Conservation (phyloP, 1,284 basidiomycete genomes). For the Tremellales sp. region DNA sequence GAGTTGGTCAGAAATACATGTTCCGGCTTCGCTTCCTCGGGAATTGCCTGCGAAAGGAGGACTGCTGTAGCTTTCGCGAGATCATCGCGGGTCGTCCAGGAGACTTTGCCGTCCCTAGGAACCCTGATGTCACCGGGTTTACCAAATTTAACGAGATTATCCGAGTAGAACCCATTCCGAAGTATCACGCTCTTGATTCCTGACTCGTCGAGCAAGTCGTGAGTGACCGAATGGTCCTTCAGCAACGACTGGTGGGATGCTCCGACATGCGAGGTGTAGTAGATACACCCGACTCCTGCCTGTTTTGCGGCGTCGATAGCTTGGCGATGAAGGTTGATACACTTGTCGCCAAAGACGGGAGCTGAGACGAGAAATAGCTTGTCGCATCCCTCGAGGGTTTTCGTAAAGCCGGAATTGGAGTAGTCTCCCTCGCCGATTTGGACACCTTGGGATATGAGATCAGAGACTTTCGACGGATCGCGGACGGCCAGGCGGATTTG, state of each 20-base stretch:
- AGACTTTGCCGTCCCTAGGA: conserved; percentile 13
- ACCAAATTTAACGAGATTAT: conserved; percentile 7
- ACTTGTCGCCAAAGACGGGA: conserved; percentile 26
- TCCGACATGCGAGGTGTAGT: conserved; percentile 50
- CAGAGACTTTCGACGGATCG: conserved; percentile 41
- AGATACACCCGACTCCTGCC: conserved; percentile 43
- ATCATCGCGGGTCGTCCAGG: conserved; percentile 12
- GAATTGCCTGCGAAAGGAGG: conserved; percentile 3
- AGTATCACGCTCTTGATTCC: conserved; percentile 48
- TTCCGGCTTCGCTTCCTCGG: not conserved
- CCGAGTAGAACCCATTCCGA: conserved; percentile 50
- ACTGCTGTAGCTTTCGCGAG: conserved; percentile 9
- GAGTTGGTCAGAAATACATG: not conserved
- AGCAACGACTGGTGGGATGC: conserved; percentile 30
- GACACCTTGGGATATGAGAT: conserved; percentile 28
- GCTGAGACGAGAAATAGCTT: conserved; percentile 49
- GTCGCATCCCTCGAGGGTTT: conserved; percentile 44
- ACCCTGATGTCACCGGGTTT: conserved; percentile 2
- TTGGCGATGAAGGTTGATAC: conserved; percentile 28
- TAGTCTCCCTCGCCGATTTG: conserved; percentile 45
- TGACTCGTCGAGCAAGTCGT: conserved; percentile 45
- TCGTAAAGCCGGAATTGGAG: conserved; percentile 38
- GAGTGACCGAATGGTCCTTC: conserved; percentile 48
- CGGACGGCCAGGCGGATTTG: conserved; percentile 44
- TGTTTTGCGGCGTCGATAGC: conserved; percentile 50